A percentile compares a stretch with the other conserved stretches of the same genome.
phyloP scores from a whole-genome alignment of 2,329 filamentous ascomycete genomes.

The Emydomyces testavorans region DNA sequence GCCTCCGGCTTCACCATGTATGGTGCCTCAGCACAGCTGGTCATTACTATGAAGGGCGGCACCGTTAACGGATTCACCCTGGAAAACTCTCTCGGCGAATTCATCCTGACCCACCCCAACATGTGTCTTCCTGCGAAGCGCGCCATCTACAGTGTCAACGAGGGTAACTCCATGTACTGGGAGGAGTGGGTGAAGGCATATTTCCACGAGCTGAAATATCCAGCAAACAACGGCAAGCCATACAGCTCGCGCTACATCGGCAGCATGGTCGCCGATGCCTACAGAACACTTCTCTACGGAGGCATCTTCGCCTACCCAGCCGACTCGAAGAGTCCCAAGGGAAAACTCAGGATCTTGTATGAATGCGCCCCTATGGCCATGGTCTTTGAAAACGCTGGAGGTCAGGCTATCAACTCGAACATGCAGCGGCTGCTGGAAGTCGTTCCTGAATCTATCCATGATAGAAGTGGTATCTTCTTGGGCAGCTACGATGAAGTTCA shows the following conservation, averaged over 20 bases:
- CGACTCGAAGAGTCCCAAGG: conserved; percentile 97
- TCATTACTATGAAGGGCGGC: conserved; percentile 91
- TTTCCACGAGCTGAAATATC: conserved; percentile 78
- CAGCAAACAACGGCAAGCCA: conserved; percentile 60
- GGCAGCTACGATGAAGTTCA: conserved; percentile 91
- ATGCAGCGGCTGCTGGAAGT: conserved; percentile 87
- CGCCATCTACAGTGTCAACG: conserved; percentile 94
- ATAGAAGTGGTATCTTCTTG: conserved; percentile 90
- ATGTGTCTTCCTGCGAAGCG: conserved; percentile 76
- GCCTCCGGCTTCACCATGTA: conserved; percentile 99
- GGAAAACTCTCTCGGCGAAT: conserved; percentile 92
- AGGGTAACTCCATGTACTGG: conserved; percentile 97
- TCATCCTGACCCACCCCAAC: conserved; percentile 92
- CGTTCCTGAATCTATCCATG: conserved; percentile 84
- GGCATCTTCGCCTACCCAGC: conserved; percentile 96
- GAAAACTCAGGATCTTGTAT: conserved; percentile 92
- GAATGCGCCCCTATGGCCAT: conserved; percentile 98
- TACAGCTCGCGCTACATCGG: conserved; percentile 95
- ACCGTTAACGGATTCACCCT: conserved; percentile 95
- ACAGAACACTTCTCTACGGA: conserved; percentile 87
- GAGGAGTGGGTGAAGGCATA: conserved; percentile 75
- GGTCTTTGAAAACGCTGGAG: conserved; percentile 96
- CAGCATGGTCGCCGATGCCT: conserved; percentile 96
- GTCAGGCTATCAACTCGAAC: conserved; percentile 78
- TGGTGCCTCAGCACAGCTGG: conserved; percentile 87